Conservation (phyloP, 495 filamentous ascomycete genomes). For the Saxophila tyrrhenica region DNA sequence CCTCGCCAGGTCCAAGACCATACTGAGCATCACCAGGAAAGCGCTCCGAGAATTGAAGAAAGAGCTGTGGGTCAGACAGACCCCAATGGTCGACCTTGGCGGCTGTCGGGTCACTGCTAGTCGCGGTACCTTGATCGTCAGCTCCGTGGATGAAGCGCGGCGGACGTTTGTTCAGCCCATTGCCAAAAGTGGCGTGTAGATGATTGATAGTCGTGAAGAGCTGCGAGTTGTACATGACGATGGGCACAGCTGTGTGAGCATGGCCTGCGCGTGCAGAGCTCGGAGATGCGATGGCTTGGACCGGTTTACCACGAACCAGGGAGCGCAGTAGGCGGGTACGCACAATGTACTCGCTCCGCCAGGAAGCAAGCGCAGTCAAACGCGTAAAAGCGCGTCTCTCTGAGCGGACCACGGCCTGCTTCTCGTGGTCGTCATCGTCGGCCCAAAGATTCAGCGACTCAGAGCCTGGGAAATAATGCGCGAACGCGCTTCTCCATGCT, state of each 20-base stretch:
- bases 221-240: constrained; percentile 72
- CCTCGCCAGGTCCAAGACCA: constrained; percentile 63
- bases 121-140: constrained; percentile 59
- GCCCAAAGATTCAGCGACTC: constrained; percentile 30
- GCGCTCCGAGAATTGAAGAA: constrained; percentile 63
- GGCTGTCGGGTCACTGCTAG: constrained; percentile 60
- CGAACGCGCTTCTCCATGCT: constrained; percentile 82
- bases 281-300: constrained; percentile 41
- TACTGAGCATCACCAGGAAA: constrained; percentile 64
- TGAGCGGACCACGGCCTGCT: constrained; percentile 34
- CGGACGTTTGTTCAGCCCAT: constrained; percentile 49
- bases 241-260: constrained; percentile 44
- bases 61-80: constrained; percentile 57
- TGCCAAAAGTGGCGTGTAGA: constrained; percentile 59
- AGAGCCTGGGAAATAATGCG: constrained; percentile 73
- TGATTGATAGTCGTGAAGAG: constrained; percentile 62
- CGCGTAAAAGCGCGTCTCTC: constrained; percentile 68
- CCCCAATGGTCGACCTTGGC: constrained; percentile 82
- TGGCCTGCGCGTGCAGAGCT: constrained; percentile 38
- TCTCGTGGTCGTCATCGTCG: constrained; percentile 33
- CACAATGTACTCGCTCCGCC: constrained; percentile 86
- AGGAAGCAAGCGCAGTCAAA: constrained; percentile 67
- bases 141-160: constrained; percentile 74
- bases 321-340: constrained; percentile 75
- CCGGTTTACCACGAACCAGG: constrained; percentile 63